phyloP scores from a whole-genome alignment of 441 rosid genomes.

The Croton setiger region DNA sequence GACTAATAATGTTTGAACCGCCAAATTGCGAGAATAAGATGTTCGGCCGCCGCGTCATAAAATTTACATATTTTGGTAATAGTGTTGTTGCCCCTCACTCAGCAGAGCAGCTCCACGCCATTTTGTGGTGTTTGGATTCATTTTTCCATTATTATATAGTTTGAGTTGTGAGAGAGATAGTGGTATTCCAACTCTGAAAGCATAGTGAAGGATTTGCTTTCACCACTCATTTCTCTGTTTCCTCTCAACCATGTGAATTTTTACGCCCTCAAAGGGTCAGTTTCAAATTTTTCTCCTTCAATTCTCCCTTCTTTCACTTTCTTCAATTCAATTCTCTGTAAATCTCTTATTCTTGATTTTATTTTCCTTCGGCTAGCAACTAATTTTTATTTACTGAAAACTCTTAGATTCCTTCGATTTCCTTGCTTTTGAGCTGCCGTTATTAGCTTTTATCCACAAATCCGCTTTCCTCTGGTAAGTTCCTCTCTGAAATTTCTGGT shows the following conservation, averaged over 20 bases:
- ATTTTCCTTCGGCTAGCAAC: not conserved
- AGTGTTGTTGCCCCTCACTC: not conserved
- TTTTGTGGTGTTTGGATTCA: not conserved
- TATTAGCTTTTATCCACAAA: not conserved
- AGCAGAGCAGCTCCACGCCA: constrained; percentile 14
- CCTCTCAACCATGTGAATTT: constrained; percentile 23
- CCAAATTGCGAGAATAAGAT: not conserved
- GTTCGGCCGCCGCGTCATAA: constrained; percentile 21
- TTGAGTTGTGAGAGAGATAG: not conserved
- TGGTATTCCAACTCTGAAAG: not conserved
- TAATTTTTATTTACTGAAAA: not conserved
- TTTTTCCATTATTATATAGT: not conserved
- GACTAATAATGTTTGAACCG: not conserved
- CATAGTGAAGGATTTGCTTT: not conserved
- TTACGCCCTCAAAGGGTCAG: constrained; percentile 9
- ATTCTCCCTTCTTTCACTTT: not conserved
- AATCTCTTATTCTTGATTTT: not conserved
- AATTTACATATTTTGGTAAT: not conserved
- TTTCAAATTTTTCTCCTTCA: not conserved
- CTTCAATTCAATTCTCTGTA: not conserved
- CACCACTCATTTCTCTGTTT: not conserved
- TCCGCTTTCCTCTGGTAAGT: constrained; percentile 9
- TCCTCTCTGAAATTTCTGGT: not conserved
- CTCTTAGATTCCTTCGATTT: constrained; percentile 2
- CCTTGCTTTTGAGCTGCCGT: not conserved